A percentile compares a stretch with the other conserved stretches of the same genome.
Evolutionary conservation across 2,329 filamentous ascomycete species (phyloP).

Genomic region (Triangularia setosa): DNA sequence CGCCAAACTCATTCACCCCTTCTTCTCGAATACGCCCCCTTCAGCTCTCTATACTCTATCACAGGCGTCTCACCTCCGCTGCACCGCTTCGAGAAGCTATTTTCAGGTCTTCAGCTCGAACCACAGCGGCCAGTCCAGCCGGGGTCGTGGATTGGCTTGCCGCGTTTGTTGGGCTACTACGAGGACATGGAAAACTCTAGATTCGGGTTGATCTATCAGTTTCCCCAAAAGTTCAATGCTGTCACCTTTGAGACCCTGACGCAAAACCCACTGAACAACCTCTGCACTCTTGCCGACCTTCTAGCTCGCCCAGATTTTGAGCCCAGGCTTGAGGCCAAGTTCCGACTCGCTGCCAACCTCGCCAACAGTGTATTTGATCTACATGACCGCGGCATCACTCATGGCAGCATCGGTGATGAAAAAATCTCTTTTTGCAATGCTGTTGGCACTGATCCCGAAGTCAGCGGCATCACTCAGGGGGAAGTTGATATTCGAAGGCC

Average conservation of each 20-base stretch:
- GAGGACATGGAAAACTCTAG: conserved; percentile 68
- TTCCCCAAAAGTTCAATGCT: conserved; percentile 62
- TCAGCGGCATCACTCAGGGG: conserved; percentile 36
- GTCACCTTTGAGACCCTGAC: conserved; percentile 51
- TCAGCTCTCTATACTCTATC: conserved; percentile 58
- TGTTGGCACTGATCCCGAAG: conserved; percentile 38
- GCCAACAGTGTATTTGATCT: conserved; percentile 70
- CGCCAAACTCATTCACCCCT: conserved; percentile 51
- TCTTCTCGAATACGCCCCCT: conserved; percentile 67
- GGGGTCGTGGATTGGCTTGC: conserved; percentile 58
- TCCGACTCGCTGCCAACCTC: conserved; percentile 68
- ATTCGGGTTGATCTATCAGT: conserved; percentile 70
- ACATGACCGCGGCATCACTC: conserved; percentile 64
- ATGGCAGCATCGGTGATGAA: conserved; percentile 64
- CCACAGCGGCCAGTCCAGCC: conserved; percentile 43
- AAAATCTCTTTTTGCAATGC: conserved; percentile 64
- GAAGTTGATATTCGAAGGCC: conserved; percentile 64
- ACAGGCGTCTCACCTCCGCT: conserved; percentile 63
- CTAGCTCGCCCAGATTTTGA: conserved; percentile 51
- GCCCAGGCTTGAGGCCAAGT: conserved; percentile 70
- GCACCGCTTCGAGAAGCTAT: conserved; percentile 61
- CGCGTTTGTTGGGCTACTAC: conserved; percentile 64
- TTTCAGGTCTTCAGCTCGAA: conserved; percentile 53
- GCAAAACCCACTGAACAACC: conserved; percentile 46
- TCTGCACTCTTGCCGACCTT: conserved; percentile 53